phyloP scores from a whole-genome alignment of 2,329 filamentous ascomycete species.

The Trichoderma citrinoviride region DNA sequence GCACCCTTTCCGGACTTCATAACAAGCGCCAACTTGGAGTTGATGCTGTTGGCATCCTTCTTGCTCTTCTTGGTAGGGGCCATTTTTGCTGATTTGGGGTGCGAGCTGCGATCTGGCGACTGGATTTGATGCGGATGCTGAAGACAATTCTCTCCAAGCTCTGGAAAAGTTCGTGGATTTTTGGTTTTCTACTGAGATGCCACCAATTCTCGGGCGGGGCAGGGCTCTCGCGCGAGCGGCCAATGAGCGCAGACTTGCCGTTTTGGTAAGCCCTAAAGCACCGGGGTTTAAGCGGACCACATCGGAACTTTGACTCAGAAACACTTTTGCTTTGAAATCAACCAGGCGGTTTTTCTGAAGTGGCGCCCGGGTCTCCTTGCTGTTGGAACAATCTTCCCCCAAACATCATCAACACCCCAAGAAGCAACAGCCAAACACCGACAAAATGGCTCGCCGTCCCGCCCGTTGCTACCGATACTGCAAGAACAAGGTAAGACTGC shows the following conservation, averaged over 20 bases:
- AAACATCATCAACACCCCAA: constrained; percentile 38
- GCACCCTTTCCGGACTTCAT: constrained; percentile 75
- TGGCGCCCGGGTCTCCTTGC: constrained; percentile 31
- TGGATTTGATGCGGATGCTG: constrained; percentile 37
- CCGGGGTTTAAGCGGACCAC: constrained; percentile 41
- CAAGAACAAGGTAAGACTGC: constrained; percentile 96
- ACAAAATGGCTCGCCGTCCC: constrained; percentile 98
- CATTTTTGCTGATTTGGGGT: constrained; percentile 54
- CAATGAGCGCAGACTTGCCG: constrained; percentile 30
- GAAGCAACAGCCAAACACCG: constrained; percentile 49
- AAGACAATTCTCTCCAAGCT: constrained; percentile 21
- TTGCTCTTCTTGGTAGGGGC: constrained; percentile 73
- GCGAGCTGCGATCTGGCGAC: constrained; percentile 25
- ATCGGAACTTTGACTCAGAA: constrained; percentile 29
- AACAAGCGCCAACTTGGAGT: constrained; percentile 60
- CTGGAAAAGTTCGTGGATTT: constrained; percentile 29
- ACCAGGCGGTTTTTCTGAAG: constrained; percentile 34
- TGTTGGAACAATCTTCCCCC: constrained; percentile 33
- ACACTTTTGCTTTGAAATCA: constrained; percentile 55
- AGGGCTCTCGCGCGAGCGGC: constrained; percentile 24
- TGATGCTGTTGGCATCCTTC: constrained; percentile 76
- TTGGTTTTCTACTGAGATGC: constrained; percentile 26
- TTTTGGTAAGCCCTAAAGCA: constrained; percentile 38
- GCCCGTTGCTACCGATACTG: constrained; percentile 99
- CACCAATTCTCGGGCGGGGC: constrained; percentile 25